Evolutionary conservation across 495 filamentous ascomycete genomes (phyloP).

Genomic region (Talaromyces borbonicus): DNA sequence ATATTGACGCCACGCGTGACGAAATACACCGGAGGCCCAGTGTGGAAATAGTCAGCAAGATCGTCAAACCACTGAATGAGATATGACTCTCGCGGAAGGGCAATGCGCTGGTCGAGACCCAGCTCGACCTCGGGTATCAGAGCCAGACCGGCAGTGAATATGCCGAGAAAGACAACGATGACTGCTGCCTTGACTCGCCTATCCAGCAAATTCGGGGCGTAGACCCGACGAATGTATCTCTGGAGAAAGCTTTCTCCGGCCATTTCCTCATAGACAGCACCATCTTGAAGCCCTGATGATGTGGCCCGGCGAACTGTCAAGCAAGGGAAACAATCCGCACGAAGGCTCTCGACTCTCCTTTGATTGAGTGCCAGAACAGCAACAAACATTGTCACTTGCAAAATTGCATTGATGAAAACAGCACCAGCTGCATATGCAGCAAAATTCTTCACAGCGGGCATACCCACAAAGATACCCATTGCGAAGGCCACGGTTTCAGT

Average conservation of each 20-base stretch:
- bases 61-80: conserved; percentile 93
- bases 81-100: conserved; percentile 86
- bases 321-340: conserved; percentile 92
- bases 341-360: conserved; percentile 67
- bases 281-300: conserved; percentile 38
- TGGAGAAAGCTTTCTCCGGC: conserved; percentile 63
- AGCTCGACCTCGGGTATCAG: conserved; percentile 76
- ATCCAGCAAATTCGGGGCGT: conserved; percentile 72
- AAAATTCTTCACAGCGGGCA: conserved; percentile 96
- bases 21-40: conserved; percentile 93
- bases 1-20: conserved; percentile 73
- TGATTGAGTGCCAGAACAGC: conserved; percentile 88
- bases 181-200: conserved; percentile 68
- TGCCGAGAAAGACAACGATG: conserved; percentile 69
- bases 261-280: conserved; percentile 52
- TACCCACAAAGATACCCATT: conserved; percentile 85
- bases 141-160: conserved; percentile 78
- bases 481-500: conserved; percentile 92
- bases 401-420: conserved; percentile 88
- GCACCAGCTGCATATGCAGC: conserved; percentile 93
- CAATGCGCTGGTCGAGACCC: conserved; percentile 87
- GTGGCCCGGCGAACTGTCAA: conserved; percentile 60
- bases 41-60: conserved; percentile 81
- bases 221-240: conserved; percentile 75
- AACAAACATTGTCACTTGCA: conserved; percentile 95